A percentile compares a stretch with the other conserved stretches of the same genome.
Conservation (phyloP, 352 stramenopile species). For the Pythium phragmiticola region DNA sequence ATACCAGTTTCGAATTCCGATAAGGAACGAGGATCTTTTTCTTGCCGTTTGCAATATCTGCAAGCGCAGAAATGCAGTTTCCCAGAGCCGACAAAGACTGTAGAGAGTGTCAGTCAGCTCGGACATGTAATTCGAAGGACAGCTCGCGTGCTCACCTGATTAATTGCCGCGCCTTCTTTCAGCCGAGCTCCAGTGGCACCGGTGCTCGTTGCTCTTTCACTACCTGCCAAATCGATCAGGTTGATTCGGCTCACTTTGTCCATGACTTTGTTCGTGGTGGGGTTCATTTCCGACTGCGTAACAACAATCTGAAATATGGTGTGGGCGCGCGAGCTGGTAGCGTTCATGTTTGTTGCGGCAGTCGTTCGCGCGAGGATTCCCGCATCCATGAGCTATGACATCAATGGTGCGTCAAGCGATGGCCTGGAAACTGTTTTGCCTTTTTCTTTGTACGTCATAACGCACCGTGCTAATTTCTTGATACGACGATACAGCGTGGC, state of each 20-base stretch:
- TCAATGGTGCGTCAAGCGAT: not conserved
- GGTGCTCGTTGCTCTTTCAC: slow-evolving; percentile 87
- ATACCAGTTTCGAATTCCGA: slow-evolving; percentile 90
- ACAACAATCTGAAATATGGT: slow-evolving; percentile 87
- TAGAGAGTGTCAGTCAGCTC: not conserved
- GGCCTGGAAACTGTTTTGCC: not conserved
- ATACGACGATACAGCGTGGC: slow-evolving; percentile 78
- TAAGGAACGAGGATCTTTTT: slow-evolving; percentile 89
- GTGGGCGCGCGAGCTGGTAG: slow-evolving; percentile 77
- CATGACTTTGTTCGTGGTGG: slow-evolving; percentile 67
- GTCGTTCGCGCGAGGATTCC: slow-evolving; percentile 81
- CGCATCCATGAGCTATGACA: slow-evolving; percentile 74
- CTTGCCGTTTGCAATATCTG: slow-evolving; percentile 83
- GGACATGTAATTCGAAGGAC: not conserved
- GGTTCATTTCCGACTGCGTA: slow-evolving; percentile 74
- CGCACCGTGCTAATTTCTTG: slow-evolving; percentile 71
- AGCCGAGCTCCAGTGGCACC: slow-evolving; percentile 82
- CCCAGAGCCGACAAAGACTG: slow-evolving; percentile 87
- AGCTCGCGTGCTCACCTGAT: slow-evolving; percentile 51
- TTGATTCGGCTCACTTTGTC: slow-evolving; percentile 88
- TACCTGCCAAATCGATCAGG: slow-evolving; percentile 92
- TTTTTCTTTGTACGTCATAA: not conserved
- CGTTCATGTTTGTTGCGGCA: slow-evolving; percentile 87
- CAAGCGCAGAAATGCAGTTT: slow-evolving; percentile 91
- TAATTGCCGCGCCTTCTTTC: slow-evolving; percentile 94